A percentile compares a stretch with the other conserved stretches of the same genome.
Conservation (phyloP, 305 asterid genomes). For the Fraxinus albicans region DNA sequence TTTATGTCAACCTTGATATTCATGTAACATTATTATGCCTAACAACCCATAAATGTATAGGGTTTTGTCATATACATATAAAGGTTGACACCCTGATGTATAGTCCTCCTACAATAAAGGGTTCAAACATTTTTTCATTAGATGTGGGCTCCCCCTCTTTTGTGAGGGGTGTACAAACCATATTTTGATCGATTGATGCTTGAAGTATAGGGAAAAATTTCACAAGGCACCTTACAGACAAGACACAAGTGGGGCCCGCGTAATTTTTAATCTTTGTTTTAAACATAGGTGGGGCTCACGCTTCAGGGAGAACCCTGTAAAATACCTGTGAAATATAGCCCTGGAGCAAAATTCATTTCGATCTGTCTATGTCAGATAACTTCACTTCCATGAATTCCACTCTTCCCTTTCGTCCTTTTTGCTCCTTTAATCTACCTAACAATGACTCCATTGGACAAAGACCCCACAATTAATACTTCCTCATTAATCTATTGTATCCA, state of each 20-base stretch:
- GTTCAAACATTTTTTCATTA: too few relatives aligned
- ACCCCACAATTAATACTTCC: not conserved
- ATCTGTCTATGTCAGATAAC: not conserved
- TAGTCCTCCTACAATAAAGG: too few relatives aligned
- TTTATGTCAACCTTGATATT: too few relatives aligned
- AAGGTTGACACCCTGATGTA: not conserved
- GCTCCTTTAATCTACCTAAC: slow-evolving; percentile 22
- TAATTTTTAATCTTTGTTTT: too few relatives aligned
- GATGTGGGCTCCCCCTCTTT: not conserved
- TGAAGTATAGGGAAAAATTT: too few relatives aligned
- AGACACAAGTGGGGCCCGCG: too few relatives aligned
- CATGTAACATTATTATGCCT: not conserved
- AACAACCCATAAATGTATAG: not conserved
- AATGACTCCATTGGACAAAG: slow-evolving; percentile 26
- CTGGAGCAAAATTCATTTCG: too few relatives aligned
- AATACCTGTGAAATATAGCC: too few relatives aligned
- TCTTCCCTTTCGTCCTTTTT: not conserved
- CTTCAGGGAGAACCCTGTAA: too few relatives aligned
- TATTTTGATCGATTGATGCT: too few relatives aligned
- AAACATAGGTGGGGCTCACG: too few relatives aligned
- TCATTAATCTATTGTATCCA: not conserved
- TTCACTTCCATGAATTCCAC: not conserved
- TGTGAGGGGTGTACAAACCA: not conserved
- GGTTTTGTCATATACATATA: not conserved
- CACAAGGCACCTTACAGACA: too few relatives aligned